Base-by-base conservation (phyloP, 2,329 filamentous ascomycete genomes). In the Bipolaris sorokiniana region DNA sequence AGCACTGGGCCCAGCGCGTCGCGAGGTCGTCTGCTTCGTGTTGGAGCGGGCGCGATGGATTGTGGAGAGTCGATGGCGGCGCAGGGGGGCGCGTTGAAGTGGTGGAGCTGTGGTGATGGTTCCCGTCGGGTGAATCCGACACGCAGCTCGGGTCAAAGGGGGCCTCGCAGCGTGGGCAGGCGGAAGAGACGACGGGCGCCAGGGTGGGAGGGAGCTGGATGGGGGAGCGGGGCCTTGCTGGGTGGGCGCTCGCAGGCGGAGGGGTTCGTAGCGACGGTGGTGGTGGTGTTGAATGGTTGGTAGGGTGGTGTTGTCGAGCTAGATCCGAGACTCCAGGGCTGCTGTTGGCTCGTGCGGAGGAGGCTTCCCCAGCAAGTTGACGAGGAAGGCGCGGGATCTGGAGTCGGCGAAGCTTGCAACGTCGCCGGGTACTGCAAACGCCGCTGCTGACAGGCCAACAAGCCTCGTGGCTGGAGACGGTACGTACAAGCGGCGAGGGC, bases 1-100 rank as follows among this genome's bases (percentile, higher is more conserved):
- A 61, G 61, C 69, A 61, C 65, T 64, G 58, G 66, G 66, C 67
- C 66, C 65, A 67, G 66, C 66, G 71, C 70, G 69, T 70, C 63
- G 70, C 66, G 60, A 65, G 59, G 58, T 50, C 33, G 59, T 33
- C 18, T 52, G 52, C 23, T 2, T 50, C 20, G 41, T 55, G 61
- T 49, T 48, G 56, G 44, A 51, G 47, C 59, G 63, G 42, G 49
- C 34, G 34, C n/a, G 64, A 64, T 59, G 68, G 62, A 62, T 64
- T 65, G 45, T 63, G 61, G 58, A 42, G 41, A 46, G 33, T 51
- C 61, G 56, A 46, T 50, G 56, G 62, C 62, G 54, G 67, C 62
- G 66, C 67, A 63, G 63, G 49, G 63, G 61, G 22, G 66, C 55
- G 61, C 46, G 54, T 56, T 51, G 62, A 57, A 48, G 26, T 51